Base-by-base conservation (phyloP, 306 rosid species). In the Pyrus pyrifolia region DNA sequence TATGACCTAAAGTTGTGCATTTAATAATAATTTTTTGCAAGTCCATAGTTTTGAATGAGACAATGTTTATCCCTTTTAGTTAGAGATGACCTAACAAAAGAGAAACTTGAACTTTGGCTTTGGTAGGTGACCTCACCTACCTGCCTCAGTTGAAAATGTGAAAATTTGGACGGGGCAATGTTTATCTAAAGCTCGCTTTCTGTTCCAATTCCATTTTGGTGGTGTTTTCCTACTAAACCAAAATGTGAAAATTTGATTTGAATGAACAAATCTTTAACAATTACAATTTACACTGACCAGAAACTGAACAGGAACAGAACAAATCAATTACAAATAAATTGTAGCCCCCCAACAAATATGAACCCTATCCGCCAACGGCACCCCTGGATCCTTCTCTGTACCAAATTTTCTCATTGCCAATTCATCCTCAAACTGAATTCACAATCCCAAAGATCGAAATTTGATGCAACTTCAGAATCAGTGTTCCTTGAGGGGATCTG, bases 271-370 rank as follows among this genome's bases (percentile, higher is more conserved):
- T 78, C 90, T 58, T 79, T 65, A 69, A 27, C 75, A 78, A 70
- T 81, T 75, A 88, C 76, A 88, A 86, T 88, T 77, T 90, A 88
- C 94, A 87, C 73, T 76, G 86, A 79, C 81, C 78, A 21, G 58
- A 69, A 59, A 80, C 74, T 67, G 70, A 68, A 68, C 64, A 69
- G 55, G 45, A 67, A 33, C 66, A 75, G 59, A 70, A 79, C 65
- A 68, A 83, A 78, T 86, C 89, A 87, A 88, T 87, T 86, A 84
- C 90, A 78, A 33, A 82, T 76, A 83, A 83, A 88, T 82, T 81
- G 84, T 77, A 71, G 91, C 92, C 74, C 85, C 79, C 75, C 63
- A 82, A 81, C 77, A 83, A 82, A 85, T 75, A 86, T 74, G 15
- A 81, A 81, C 85, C 82, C 79, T 80, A 83, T 86, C 79, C 69